Percentiles rank a stretch among this genome's conserved stretches.
These are phyloP conservation scores for Phytomonas francai DNA, from an alignment of 208 protist genomes.

Conservation along the genomic window DNA sequence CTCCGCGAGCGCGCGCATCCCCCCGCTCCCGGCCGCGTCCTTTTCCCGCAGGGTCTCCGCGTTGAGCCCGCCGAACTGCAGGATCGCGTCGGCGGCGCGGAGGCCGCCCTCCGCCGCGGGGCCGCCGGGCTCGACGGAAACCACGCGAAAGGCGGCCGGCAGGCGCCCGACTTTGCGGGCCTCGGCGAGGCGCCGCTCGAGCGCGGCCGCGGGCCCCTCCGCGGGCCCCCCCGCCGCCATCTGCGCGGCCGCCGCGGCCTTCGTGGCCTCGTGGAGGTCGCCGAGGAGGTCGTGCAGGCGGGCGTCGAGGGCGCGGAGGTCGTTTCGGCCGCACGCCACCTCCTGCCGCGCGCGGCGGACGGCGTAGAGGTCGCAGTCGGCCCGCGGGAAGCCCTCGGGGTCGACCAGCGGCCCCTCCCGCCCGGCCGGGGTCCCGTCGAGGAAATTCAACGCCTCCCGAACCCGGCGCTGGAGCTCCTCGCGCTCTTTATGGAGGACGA, in stretches of 20 bases:
- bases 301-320: constrained; percentile 40
- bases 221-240: constrained; percentile 32
- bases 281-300: constrained; percentile 50
- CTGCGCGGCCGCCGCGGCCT: constrained; percentile 39
- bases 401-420: constrained; percentile 43
- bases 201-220: constrained; percentile 17
- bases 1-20: constrained; percentile 26
- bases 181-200: constrained; percentile 23
- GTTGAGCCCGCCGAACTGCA: constrained; percentile 61
- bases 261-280: constrained; percentile 40
- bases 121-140: constrained; percentile 29
- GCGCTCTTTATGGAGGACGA: background rate
- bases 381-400: constrained; percentile 68
- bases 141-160: constrained; percentile 37
- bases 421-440: constrained; percentile 57
- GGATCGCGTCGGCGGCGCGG: constrained; percentile 24
- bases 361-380: constrained; percentile 84
- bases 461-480: constrained; percentile 31
- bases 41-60: constrained; percentile 16
- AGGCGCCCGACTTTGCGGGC: constrained; percentile 18
- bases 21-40: background rate
- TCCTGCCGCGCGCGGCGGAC: constrained; percentile 64
- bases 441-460: constrained; percentile 49
- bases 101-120: constrained; percentile 57
- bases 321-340: constrained; percentile 52